phyloP scores from a whole-genome alignment of 2,329 filamentous ascomycete genomes.

The Colletotrichum karsti region DNA sequence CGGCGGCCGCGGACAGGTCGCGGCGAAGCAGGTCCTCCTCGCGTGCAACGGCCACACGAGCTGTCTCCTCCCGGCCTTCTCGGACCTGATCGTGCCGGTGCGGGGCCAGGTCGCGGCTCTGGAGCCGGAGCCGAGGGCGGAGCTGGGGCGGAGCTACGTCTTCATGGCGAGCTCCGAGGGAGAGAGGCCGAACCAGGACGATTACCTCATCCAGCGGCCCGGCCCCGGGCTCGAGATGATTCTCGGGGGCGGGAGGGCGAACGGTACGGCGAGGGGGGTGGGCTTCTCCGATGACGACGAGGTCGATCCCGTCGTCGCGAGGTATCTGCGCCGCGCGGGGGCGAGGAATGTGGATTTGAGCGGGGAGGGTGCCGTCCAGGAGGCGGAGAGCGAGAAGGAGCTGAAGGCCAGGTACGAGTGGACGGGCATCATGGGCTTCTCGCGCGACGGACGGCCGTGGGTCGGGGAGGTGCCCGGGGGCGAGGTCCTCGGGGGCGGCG shows the following conservation, averaged over 20 bases:
- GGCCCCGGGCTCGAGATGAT: constrained; percentile 67
- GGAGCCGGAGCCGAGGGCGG: constrained; percentile 43
- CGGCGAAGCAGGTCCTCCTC: constrained; percentile 72
- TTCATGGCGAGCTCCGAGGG: constrained; percentile 55
- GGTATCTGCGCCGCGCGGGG: constrained; percentile 61
- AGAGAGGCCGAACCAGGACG: constrained; percentile 59
- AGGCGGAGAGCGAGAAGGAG: constrained; percentile 48
- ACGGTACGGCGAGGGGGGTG: constrained; percentile 60
- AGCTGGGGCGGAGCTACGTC: constrained; percentile 68
- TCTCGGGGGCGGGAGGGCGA: constrained; percentile 73
- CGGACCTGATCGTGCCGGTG: constrained; percentile 78
- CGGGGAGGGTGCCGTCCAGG: constrained; percentile 36
- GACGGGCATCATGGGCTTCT: constrained; percentile 85
- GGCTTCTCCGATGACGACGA: constrained; percentile 68
- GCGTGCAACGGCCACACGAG: constrained; percentile 89
- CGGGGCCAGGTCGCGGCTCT: constrained; percentile 78
- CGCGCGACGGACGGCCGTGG: constrained; percentile 73
- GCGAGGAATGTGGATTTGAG: constrained; percentile 50
- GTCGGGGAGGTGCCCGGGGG: constrained; percentile 70
- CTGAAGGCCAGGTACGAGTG: constrained; percentile 70
- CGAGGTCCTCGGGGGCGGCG: constrained; percentile 50
- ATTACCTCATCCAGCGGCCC: constrained; percentile 79
- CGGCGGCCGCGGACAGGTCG: constrained; percentile 73
- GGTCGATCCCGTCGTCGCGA: constrained; percentile 63
- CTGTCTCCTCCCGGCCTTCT: constrained; percentile 73